Percentiles rank a stretch among this genome's conserved stretches.
These are phyloP conservation scores for Filosporella fistucella DNA, from an alignment of 495 filamentous ascomycete genomes.

Conservation along the genomic window DNA sequence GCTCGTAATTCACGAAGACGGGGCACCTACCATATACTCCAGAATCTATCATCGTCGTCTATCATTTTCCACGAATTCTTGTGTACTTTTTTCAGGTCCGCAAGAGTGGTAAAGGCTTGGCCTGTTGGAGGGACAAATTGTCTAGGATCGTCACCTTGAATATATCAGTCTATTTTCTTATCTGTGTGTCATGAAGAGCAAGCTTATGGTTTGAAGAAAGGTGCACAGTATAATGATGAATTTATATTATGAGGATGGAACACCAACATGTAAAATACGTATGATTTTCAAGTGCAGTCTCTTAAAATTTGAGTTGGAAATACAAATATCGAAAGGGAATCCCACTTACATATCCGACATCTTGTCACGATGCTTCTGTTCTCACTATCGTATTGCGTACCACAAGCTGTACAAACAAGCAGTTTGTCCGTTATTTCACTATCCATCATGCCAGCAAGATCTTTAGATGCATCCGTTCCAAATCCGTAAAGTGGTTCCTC, in stretches of 20 bases:
- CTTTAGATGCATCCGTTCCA: not conserved
- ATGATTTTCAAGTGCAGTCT: too few relatives aligned
- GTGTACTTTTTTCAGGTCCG: conserved; percentile 12
- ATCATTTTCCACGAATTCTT: conserved; percentile 20
- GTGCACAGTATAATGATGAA: too few relatives aligned
- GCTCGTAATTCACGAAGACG: too few relatives aligned
- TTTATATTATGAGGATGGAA: too few relatives aligned
- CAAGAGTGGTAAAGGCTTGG: conserved; percentile 51
- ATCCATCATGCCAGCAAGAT: conserved; percentile 7
- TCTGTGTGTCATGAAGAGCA: too few relatives aligned
- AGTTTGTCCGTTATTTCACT: conserved; percentile 32
- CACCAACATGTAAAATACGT: too few relatives aligned
- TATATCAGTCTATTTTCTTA: too few relatives aligned
- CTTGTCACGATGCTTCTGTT: conserved; percentile 36
- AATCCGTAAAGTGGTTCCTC: conserved; percentile 1
- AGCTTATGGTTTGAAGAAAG: too few relatives aligned
- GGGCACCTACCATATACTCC: conserved; percentile 46
- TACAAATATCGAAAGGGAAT: too few relatives aligned
- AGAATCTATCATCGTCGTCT: conserved; percentile 34
- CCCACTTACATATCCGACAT: conserved; percentile 78
- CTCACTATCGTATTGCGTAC: conserved; percentile 59
- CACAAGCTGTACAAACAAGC: conserved; percentile 63
- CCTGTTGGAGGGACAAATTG: conserved; percentile 63
- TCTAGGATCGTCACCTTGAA: conserved; percentile 68
- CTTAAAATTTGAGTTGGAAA: too few relatives aligned